A percentile compares a stretch with the other conserved stretches of the same genome.
phyloP scores from a whole-genome alignment of 768 basidiomycete species.

The Kwoniella sp. region DNA sequence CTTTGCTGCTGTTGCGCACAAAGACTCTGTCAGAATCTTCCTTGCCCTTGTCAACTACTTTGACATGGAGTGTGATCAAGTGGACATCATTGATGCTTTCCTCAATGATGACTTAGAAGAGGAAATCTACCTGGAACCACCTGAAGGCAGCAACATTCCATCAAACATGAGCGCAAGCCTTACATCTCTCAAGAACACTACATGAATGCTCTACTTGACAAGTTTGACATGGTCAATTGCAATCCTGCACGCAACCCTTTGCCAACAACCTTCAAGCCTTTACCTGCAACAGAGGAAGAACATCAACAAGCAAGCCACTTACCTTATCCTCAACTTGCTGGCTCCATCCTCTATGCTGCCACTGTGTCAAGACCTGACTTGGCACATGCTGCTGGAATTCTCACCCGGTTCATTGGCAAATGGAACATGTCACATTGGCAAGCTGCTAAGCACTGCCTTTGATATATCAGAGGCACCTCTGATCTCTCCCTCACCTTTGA shows the following conservation, averaged over 20 bases:
- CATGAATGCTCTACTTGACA: constrained; percentile 7
- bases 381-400: constrained; percentile 7
- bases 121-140: constrained; percentile 16
- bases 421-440: constrained; percentile 26
- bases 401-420: constrained; percentile 17
- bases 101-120: constrained; percentile 24
- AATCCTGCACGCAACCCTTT: neutral
- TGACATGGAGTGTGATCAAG: constrained; percentile 24
- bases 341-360: constrained; percentile 22
- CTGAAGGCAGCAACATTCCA: constrained; percentile 10
- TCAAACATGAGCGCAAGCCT: constrained; percentile 7
- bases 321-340: constrained; percentile 15
- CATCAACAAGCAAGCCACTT: constrained; percentile 11
- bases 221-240: constrained; percentile 15
- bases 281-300: constrained; percentile 6
- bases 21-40: constrained; percentile 19
- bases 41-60: constrained; percentile 20
- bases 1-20: constrained; percentile 26
- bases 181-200: constrained; percentile 21
- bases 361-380: constrained; percentile 18
- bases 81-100: constrained; percentile 28
- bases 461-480: constrained; percentile 34
- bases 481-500: constrained; percentile 26
- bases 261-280: constrained; percentile 1
- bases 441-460: constrained; percentile 29